phyloP scores from a whole-genome alignment of 495 filamentous ascomycete species.

The Monascus purpureus region DNA sequence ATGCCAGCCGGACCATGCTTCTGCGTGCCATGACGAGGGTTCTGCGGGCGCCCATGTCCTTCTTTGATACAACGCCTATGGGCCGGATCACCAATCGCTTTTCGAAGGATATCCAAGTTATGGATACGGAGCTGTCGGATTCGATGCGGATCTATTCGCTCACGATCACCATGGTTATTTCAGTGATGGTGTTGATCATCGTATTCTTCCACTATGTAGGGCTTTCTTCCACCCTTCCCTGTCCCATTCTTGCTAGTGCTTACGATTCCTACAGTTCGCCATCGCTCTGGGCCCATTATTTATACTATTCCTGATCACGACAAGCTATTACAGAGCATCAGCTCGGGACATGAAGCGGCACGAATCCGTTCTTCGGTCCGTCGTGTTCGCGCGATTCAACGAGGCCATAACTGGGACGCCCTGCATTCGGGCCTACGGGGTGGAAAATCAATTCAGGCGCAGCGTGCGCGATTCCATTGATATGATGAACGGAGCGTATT shows the following conservation, averaged over 20 bases:
- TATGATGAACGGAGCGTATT: slow-evolving; percentile 87
- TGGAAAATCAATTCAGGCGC: slow-evolving; percentile 56
- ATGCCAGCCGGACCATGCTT: slow-evolving; percentile 69
- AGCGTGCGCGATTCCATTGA: slow-evolving; percentile 62
- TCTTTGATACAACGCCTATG: slow-evolving; percentile 93
- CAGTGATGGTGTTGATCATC: slow-evolving; percentile 79
- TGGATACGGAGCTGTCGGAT: slow-evolving; percentile 89
- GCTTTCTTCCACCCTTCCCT: background rate
- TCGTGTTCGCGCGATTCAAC: slow-evolving; percentile 80
- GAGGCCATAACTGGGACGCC: slow-evolving; percentile 75
- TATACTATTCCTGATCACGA: slow-evolving; percentile 66
- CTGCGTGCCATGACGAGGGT: slow-evolving; percentile 67
- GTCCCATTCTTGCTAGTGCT: background rate
- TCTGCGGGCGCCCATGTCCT: slow-evolving; percentile 84
- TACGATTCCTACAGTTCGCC: slow-evolving; percentile 40
- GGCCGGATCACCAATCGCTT: slow-evolving; percentile 97
- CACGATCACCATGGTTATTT: slow-evolving; percentile 61
- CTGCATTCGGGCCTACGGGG: slow-evolving; percentile 77
- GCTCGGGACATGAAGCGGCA: slow-evolving; percentile 90
- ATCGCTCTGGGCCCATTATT: slow-evolving; percentile 77
- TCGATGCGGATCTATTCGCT: slow-evolving; percentile 88
- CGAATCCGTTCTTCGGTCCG: slow-evolving; percentile 74
- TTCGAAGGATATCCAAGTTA: slow-evolving; percentile 84
- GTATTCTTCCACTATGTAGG: slow-evolving; percentile 72
- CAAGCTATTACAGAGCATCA: slow-evolving; percentile 79